Evolutionary conservation across 495 filamentous ascomycete genomes (phyloP).

Genomic region (Trypethelium eluteriae): DNA sequence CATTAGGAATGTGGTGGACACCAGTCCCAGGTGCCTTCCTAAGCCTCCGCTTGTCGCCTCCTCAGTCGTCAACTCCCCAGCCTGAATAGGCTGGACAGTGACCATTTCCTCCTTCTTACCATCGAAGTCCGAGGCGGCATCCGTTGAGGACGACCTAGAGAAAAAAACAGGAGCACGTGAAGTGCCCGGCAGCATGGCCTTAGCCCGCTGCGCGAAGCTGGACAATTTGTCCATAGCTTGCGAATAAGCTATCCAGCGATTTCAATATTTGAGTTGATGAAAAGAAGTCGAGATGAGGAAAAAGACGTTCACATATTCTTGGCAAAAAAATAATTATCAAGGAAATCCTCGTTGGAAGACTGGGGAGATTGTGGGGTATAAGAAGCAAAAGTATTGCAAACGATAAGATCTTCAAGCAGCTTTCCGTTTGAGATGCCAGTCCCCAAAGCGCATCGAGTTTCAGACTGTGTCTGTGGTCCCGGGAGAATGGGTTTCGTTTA

Average conservation of each 20-base stretch:
- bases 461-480: neutral
- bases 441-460: neutral
- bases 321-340: neutral
- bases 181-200: slow-evolving; percentile 6
- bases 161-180: neutral
- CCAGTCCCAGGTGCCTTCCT: neutral
- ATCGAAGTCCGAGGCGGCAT: neutral
- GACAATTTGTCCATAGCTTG: slow-evolving; percentile 6
- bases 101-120: neutral
- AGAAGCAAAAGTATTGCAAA: neutral
- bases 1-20: neutral
- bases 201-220: slow-evolving; percentile 5
- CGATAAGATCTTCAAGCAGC: neutral
- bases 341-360: neutral
- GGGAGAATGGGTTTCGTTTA: neutral
- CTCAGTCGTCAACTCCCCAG: slow-evolving; percentile 6
- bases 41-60: neutral
- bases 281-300: neutral
- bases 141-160: neutral
- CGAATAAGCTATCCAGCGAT: neutral
- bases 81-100: neutral
- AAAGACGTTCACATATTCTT: neutral
- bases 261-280: neutral
- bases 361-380: slow-evolving; percentile 7
- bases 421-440: neutral